Evolutionary conservation across 2,329 filamentous ascomycete species (phyloP), one percentile per base, ranked within the genome.

Genomic region (Colletotrichum sp.): DNA sequence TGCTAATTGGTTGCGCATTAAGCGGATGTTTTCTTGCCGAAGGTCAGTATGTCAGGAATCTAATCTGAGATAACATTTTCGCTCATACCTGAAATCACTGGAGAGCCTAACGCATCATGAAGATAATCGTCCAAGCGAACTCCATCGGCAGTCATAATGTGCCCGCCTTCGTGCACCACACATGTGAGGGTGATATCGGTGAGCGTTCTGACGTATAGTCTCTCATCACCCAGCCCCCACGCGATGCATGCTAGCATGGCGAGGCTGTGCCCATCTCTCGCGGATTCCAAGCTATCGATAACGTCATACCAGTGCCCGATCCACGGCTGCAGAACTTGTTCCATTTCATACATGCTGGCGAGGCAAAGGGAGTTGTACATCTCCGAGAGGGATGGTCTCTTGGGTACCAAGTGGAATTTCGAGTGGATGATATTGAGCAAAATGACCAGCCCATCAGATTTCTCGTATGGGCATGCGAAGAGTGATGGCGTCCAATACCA

Each of bases 351-450:
- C 34, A 59, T 56, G 65, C 65, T 76, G 21, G 61, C 74, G 21
- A 76, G 52, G 8, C 66, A 74, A n/a, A 76, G 21, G 9, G 43
- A 68, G 52, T 34, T 26, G 30, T 73, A 73, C 4, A 76, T 32
- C n/a, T 74, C 74, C 0, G 61, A n/a, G 10, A 74, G 36, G 0
- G 52, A 34, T 7, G 71, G 65, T 10, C 43, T 24, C 7, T 59
- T 65, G 2, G 74, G 70, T 4, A 76, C 65, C 14, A 66, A 38
- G 13, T 38, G 18, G 61, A 71, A 74, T 21, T 36, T 48, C 1
- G 52, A 69, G 24, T 76, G 74, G 8, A 74, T 76, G 9, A 76
- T 70, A 6, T 74, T 70, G 16, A 76, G 71, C 3, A 76, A n/a
- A 7, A 74, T 61, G 36, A 28, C n/a, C 9, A 76, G 36, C 16